Conservation (phyloP, 129 eudicot genomes). For the Pulicaria dysenterica region DNA sequence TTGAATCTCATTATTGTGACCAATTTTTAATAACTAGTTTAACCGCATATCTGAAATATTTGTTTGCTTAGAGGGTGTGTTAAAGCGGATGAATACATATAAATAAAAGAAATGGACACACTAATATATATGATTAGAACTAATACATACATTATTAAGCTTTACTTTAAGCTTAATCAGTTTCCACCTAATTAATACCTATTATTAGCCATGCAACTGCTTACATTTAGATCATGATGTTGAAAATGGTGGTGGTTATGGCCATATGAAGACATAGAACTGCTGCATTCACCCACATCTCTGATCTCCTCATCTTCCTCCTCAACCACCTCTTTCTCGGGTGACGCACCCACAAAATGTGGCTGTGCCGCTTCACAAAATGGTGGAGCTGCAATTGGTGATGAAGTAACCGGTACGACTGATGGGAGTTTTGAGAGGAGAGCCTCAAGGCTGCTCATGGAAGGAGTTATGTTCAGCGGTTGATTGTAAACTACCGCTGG, state of each 20-base stretch:
- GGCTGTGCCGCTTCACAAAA: slow-evolving; percentile 41
- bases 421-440: slow-evolving; percentile 93
- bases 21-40: too few species aligned
- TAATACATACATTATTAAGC: slow-evolving; percentile 36
- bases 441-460: slow-evolving; percentile 98
- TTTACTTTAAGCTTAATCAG: slow-evolving; percentile 11
- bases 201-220: slow-evolving; percentile 60
- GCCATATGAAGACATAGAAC: slow-evolving; percentile 52
- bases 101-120: neutral
- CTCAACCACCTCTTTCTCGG: slow-evolving; percentile 50
- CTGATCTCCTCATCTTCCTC: slow-evolving; percentile 56
- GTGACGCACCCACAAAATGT: slow-evolving; percentile 31
- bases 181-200: slow-evolving; percentile 35
- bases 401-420: slow-evolving; percentile 59
- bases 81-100: neutral
- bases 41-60: too few species aligned
- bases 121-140: slow-evolving; percentile 22
- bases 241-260: slow-evolving; percentile 52
- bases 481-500: slow-evolving; percentile 40
- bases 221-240: slow-evolving; percentile 70
- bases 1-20: too few species aligned
- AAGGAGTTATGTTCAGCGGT: slow-evolving; percentile 72
- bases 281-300: slow-evolving; percentile 74
- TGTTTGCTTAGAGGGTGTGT: too few species aligned
- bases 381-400: slow-evolving; percentile 31